Percentiles rank a stretch among this genome's conserved stretches.
Conservation (phyloP, 2,329 filamentous ascomycete species). For the Cladosporium sp. region DNA sequence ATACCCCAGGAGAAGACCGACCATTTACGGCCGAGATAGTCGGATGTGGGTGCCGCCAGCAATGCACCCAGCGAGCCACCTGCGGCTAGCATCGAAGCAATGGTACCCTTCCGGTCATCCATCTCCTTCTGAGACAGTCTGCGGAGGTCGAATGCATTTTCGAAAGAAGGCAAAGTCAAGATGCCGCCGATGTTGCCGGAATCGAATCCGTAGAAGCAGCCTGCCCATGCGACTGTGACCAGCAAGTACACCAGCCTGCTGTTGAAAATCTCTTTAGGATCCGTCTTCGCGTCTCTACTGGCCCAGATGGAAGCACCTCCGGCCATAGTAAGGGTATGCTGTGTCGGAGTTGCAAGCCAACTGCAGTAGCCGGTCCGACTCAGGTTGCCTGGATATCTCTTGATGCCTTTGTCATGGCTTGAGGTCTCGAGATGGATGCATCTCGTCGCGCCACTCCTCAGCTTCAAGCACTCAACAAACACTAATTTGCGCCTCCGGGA, state of each 20-base stretch:
- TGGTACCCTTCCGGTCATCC: conserved; percentile 22
- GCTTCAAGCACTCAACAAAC: not conserved
- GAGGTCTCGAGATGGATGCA: not conserved
- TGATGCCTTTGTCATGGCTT: not conserved
- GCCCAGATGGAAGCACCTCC: conserved; percentile 26
- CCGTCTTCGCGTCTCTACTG: conserved; percentile 26
- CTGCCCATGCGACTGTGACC: conserved; percentile 25
- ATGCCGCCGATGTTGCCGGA: conserved; percentile 28
- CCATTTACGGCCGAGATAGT: conserved; percentile 27
- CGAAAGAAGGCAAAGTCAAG: conserved; percentile 26
- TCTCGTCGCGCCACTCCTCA: conserved; percentile 5
- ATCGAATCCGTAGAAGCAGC: conserved; percentile 28
- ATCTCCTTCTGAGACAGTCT: conserved; percentile 21
- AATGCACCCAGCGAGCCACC: conserved; percentile 27
- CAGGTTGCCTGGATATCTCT: conserved; percentile 6
- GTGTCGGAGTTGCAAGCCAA: not conserved
- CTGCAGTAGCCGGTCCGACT: not conserved
- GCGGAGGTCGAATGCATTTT: conserved; percentile 26
- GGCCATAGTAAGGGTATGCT: conserved; percentile 15
- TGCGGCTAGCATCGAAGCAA: conserved; percentile 28
- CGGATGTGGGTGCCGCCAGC: conserved; percentile 24
- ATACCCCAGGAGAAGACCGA: conserved; percentile 27
- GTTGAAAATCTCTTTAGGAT: conserved; percentile 27
- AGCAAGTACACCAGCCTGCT: conserved; percentile 24
- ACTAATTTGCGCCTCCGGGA: not conserved